These are phyloP conservation scores for Auricularia heimuer DNA, from an alignment of 768 basidiomycete genomes.

Conservation along the genomic window DNA sequence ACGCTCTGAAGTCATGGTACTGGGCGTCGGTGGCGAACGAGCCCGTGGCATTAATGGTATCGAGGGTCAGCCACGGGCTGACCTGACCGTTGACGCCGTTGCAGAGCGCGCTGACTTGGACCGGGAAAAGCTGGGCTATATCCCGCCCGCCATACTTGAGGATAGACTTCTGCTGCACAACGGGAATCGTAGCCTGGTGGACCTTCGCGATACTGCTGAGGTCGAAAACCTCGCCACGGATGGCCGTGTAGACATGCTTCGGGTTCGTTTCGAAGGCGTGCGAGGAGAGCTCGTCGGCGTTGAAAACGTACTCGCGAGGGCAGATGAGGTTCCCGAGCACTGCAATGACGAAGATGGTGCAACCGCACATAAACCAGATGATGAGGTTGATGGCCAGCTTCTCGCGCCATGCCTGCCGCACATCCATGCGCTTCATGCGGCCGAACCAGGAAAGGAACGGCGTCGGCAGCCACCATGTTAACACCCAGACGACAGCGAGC, in stretches of 20 bases:
- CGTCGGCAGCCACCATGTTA: constrained; percentile 89
- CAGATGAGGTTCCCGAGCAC: constrained; percentile 83
- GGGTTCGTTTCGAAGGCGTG: constrained; percentile 57
- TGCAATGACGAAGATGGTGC: constrained; percentile 87
- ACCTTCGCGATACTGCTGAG: constrained; percentile 54
- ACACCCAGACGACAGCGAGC: constrained; percentile 77
- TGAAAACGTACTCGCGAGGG: constrained; percentile 90
- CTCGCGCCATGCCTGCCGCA: constrained; percentile 95
- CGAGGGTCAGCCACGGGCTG: constrained; percentile 73
- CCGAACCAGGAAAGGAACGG: constrained; percentile 60
- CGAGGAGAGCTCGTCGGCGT: constrained; percentile 56
- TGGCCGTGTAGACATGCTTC: constrained; percentile 67
- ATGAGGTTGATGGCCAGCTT: constrained; percentile 90
- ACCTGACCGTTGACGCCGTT: constrained; percentile 74
- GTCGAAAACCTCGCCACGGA: constrained; percentile 95
- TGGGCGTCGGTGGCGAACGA: constrained; percentile 55
- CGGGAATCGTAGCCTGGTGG: constrained; percentile 58
- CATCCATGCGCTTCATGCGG: constrained; percentile 88
- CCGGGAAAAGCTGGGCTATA: constrained; percentile 78
- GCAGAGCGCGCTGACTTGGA: constrained; percentile 92
- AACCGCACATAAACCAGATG: constrained; percentile 91
- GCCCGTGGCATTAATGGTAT: constrained; percentile 55
- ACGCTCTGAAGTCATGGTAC: constrained; percentile 95
- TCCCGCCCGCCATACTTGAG: constrained; percentile 75
- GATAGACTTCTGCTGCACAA: constrained; percentile 66